These are phyloP conservation scores for Lojkania enalia DNA, from an alignment of 2,329 filamentous ascomycete genomes.

Conservation along the genomic window DNA sequence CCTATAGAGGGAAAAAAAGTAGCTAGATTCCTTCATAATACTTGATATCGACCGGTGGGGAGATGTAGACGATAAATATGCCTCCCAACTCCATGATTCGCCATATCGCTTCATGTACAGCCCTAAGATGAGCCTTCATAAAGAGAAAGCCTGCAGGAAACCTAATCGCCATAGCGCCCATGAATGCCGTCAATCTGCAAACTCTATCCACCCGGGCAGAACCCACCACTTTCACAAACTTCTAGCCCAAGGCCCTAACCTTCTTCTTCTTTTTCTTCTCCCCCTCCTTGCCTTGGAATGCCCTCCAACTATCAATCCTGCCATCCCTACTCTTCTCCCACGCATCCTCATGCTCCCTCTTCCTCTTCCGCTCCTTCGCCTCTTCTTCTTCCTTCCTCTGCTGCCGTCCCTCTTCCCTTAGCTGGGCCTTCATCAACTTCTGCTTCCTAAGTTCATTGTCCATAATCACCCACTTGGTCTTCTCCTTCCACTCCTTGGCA, in stretches of 20 bases:
- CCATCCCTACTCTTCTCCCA: conserved; percentile 94
- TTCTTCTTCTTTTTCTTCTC: conserved; percentile 55
- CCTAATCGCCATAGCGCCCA: too few species aligned
- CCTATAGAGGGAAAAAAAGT: too few species aligned
- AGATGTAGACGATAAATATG: too few species aligned
- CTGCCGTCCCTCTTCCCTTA: conserved; percentile 94
- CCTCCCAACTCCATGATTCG: too few species aligned
- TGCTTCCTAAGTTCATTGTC: conserved; percentile 87
- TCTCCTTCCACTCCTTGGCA: conserved; percentile 82
- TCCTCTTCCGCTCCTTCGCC: conserved; percentile 62
- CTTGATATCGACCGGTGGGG: too few species aligned
- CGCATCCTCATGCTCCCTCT: conserved; percentile 86
- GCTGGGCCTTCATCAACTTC: conserved; percentile 86
- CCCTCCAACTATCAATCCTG: conserved; percentile 90
- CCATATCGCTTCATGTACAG: too few species aligned
- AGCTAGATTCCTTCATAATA: too few species aligned
- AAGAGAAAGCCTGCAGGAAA: too few species aligned
- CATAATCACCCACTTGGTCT: conserved; percentile 84
- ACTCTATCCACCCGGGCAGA: too few species aligned
- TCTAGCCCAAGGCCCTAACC: conserved; percentile 57
- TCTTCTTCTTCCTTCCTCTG: conserved; percentile 86
- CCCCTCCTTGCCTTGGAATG: conserved; percentile 66
- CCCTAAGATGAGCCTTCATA: too few species aligned
- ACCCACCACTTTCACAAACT: too few species aligned
- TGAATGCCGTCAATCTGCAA: too few species aligned